phyloP scores from a whole-genome alignment of 768 basidiomycete genomes.

The Mycena olivaceomarginata region DNA sequence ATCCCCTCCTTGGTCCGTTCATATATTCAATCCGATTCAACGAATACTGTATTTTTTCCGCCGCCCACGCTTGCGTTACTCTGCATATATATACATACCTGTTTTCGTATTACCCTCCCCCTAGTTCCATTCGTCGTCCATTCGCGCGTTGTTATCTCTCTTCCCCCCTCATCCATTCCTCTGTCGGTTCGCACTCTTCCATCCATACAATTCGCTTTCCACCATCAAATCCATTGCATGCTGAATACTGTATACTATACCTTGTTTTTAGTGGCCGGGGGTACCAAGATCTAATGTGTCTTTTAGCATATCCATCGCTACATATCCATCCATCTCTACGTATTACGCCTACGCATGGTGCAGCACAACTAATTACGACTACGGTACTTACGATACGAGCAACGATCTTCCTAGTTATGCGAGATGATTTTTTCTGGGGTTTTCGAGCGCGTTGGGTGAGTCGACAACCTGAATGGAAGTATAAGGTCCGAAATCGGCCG shows the following conservation, averaged over 20 bases:
- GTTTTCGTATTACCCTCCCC: slow-evolving; percentile 11
- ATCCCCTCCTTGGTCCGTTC: neutral
- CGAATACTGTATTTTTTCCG: slow-evolving; percentile 5
- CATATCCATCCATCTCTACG: neutral
- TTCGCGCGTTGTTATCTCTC: no score
- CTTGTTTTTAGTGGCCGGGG: slow-evolving; percentile 29
- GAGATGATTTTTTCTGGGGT: neutral
- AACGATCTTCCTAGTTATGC: neutral
- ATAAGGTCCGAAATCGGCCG: no score
- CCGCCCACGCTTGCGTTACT: neutral
- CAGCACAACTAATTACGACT: neutral
- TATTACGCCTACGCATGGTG: neutral
- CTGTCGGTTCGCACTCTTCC: neutral
- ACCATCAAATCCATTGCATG: slow-evolving; percentile 16
- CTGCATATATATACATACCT: slow-evolving; percentile 1
- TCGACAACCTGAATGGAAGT: no score
- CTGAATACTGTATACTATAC: slow-evolving; percentile 31
- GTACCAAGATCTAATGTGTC: slow-evolving; percentile 36
- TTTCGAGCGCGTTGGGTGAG: neutral
- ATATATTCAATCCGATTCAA: neutral
- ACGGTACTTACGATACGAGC: slow-evolving; percentile 1
- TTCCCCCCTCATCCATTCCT: neutral
- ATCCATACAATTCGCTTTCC: slow-evolving; percentile 52
- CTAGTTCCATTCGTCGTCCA: neutral
- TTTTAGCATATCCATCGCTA: slow-evolving; percentile 1